Base-by-base conservation (phyloP, 2,329 filamentous ascomycete species). In the Fonsecaea nubica region DNA sequence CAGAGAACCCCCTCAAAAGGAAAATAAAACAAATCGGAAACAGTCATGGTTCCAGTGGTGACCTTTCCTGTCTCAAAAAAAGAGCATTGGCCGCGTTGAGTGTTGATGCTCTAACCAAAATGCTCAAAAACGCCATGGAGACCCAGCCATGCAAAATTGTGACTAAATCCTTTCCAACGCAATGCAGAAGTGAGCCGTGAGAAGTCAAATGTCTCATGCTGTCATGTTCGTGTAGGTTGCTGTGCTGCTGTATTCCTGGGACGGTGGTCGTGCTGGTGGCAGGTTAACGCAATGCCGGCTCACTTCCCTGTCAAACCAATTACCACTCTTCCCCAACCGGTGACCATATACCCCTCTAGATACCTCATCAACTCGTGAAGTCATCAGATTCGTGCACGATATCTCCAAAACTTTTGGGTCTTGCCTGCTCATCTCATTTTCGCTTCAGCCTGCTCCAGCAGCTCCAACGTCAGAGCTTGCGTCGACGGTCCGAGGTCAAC, bases 381-480 rank as follows among this genome's bases (percentile, higher is more conserved):
- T 36, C 30, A 55, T 33, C 32, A 33, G 30, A 35, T 55, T n/a
- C 35, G 59, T 25, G 58, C n/a, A 50, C 33, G 3, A 18, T 12
- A 6, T 55, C 30, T 45, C 15, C 30, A 18, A 55, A 55, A 5
- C n/a, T 25, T 12, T 25, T 18, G 5, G 13, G 2, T 12, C 3
- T 55, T 30, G 12, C 38, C 30, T 32, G 25, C 15, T 62, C 33
- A 61, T 54, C 8, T 62, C 33, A 61, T 54, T 4, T 62, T 30
- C 4, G 68, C 68, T 63, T 69, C 68, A 18, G 62, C 65, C 40
- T 67, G 38, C 32, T 63, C 62, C 6, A 64, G 54, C n/a, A 67
- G 38, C 57, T 67, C 68, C 30, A 69, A 21, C 55, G 64, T 67
- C 18, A 67, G 30, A 30, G 68, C 65, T 53, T 69, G 68, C n/a